Evolutionary conservation across 1,284 basidiomycete species (phyloP).

Genomic region (Xerocomus amazonicus): DNA sequence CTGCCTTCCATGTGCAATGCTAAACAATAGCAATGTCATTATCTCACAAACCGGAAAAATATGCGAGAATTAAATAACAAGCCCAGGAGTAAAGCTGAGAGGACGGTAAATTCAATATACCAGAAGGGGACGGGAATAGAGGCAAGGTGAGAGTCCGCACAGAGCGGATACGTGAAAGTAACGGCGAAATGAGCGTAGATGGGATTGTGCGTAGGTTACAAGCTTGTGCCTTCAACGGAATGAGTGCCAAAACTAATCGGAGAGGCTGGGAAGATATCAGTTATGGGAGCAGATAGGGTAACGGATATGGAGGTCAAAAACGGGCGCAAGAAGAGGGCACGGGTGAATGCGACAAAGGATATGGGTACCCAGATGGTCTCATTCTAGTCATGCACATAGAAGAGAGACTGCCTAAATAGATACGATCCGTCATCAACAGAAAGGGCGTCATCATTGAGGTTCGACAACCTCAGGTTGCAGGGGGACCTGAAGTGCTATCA

Average conservation of each 20-base stretch:
- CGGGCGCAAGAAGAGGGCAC: slow-evolving; percentile 13
- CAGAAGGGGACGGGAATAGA: slow-evolving; percentile 8
- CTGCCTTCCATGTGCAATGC: slow-evolving; percentile 1
- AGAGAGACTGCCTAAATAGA: slow-evolving; percentile 20
- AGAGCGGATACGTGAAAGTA: slow-evolving; percentile 18
- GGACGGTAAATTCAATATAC: slow-evolving; percentile 17
- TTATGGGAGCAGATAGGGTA: slow-evolving; percentile 28
- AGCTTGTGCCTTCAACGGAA: slow-evolving; percentile 30
- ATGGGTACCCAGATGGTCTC: slow-evolving; percentile 26
- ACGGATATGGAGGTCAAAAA: slow-evolving; percentile 11
- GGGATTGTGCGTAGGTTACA: slow-evolving; percentile 33
- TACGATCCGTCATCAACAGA: slow-evolving; percentile 12
- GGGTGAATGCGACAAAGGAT: slow-evolving; percentile 5
- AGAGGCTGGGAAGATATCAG: slow-evolving; percentile 26
- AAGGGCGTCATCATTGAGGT: slow-evolving; percentile 7
- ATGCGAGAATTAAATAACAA: slow-evolving; percentile 36
- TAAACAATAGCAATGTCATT: slow-evolving; percentile 31
- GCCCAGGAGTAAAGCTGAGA: slow-evolving; percentile 23
- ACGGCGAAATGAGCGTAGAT: slow-evolving; percentile 32
- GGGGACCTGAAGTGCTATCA: slow-evolving; percentile 13
- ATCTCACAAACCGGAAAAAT: slow-evolving; percentile 35
- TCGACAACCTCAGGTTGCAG: slow-evolving; percentile 4
- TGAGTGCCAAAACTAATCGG: slow-evolving; percentile 21
- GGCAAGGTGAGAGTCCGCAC: slow-evolving; percentile 9
- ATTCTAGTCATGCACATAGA: slow-evolving; percentile 29